Conservation (phyloP, 495 filamentous ascomycete genomes). For the Pseudomonodictys pantanalensis region DNA sequence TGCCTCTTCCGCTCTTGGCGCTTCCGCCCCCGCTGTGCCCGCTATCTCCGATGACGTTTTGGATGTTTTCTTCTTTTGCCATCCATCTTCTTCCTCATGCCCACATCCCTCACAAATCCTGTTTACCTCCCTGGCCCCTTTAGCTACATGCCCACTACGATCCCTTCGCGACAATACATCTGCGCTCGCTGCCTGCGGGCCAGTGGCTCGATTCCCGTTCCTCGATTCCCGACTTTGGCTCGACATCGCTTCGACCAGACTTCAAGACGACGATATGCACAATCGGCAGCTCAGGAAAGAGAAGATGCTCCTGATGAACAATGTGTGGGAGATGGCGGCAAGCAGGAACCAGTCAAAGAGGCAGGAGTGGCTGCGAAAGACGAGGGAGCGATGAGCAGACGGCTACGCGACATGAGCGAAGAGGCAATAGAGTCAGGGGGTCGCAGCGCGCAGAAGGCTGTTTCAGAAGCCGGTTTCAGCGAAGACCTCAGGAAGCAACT, state of each 20-base stretch:
- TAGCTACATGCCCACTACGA: constrained; percentile 22
- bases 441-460: constrained; percentile 65
- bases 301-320: constrained; percentile 7
- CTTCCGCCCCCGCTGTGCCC: not conserved
- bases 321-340: not conserved
- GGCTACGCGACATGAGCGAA: constrained; percentile 76
- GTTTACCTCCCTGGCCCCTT: not conserved
- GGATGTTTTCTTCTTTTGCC: not conserved
- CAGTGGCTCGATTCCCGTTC: not conserved
- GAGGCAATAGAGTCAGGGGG: constrained; percentile 70
- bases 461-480: constrained; percentile 82
- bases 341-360: not conserved
- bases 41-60: not conserved
- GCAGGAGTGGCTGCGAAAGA: constrained; percentile 2
- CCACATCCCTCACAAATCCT: not conserved
- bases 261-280: constrained; percentile 8
- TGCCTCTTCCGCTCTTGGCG: not conserved
- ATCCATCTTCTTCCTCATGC: not conserved
- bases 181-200: constrained; percentile 38
- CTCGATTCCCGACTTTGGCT: not conserved
- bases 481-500: constrained; percentile 76
- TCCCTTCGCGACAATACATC: constrained; percentile 11
- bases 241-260: constrained; percentile 4
- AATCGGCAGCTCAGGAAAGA: constrained; percentile 6
- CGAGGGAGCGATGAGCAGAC: constrained; percentile 65